Evolutionary conservation across 2,329 filamentous ascomycete species (phyloP), one percentile per base, ranked within the genome.

Genomic region (Gnomoniopsis sp.): DNA sequence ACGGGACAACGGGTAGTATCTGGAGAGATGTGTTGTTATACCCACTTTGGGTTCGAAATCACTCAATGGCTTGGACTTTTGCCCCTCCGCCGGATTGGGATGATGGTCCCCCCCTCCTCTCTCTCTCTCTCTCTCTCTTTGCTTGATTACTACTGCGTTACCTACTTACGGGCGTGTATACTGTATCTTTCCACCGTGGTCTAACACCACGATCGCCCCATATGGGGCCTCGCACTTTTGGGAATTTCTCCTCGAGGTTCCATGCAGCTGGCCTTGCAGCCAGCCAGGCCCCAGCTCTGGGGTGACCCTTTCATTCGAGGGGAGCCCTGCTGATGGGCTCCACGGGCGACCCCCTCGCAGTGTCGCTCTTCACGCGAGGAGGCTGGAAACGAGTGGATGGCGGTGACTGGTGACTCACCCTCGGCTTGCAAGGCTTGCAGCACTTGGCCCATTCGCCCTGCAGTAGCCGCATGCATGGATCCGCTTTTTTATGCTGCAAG

Each of bases 371-470:
- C 55, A 58, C 58, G 53, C 54, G 58, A 53, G 58, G 58, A 56
- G 49, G 58, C 46, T 58, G 58, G 55, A 60, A 62, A 56, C 61
- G 61, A 62, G 54, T 62, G 61, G 61, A 56, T 62, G 61, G 58
- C 54, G 58, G 61, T 62, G 61, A 62, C 58, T 53, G 47, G 53
- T 61, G 60, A 62, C 53, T 62, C 60, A 62, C 60, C 34, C 60
- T 59, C 49, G 60, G 53, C 57, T 30, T 57, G 60, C 57, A 59
- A 53, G 49, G 50, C 21, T 33, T 19, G 14, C 43, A 30, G 26
- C 4, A 4, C 26, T 30, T 30, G 26, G 11, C 46, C 44, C 11
- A 11, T 7, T 50, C 57, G 60, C 49, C 60, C 57, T 62, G 60
- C 60, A 62, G 60, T 59, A 62, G 60, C 56, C 49, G 59, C 59